Percentiles rank a stretch among this genome's conserved stretches.
Conservation (phyloP, 345 rosid genomes). For the Xanthoceras sorbifolium region DNA sequence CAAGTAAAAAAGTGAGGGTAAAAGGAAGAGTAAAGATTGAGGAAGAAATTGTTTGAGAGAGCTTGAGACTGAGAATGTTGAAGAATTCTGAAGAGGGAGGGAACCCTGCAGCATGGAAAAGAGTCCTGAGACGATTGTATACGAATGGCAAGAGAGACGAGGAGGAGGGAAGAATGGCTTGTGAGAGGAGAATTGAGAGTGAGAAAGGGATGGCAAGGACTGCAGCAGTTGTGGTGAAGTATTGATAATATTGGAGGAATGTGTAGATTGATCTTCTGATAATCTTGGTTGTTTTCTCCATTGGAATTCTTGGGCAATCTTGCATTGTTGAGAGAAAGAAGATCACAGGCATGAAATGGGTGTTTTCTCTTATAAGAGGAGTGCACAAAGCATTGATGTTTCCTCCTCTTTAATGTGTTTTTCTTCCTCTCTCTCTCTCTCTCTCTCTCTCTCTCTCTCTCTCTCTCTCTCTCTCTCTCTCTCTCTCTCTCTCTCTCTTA, state of each 20-base stretch:
- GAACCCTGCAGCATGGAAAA: conserved; percentile 70
- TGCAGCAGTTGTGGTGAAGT: conserved; percentile 58
- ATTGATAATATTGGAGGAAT: conserved; percentile 63
- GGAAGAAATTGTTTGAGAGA: conserved; percentile 74
- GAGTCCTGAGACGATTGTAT: conserved; percentile 39
- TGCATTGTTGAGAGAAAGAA: conserved; percentile 20
- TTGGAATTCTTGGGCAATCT: conserved; percentile 33
- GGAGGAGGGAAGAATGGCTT: conserved; percentile 35
- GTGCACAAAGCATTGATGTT: conserved; percentile 17
- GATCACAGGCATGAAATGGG: conserved; percentile 20
- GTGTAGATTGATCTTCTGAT: conserved; percentile 67
- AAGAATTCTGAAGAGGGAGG: conserved; percentile 57
- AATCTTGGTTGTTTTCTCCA: conserved; percentile 54
- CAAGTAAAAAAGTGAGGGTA: conserved; percentile 66
- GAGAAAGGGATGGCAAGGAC: conserved; percentile 58
- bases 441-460: neutral
- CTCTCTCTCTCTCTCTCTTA: neutral
- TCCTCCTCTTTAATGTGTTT: conserved; percentile 13
- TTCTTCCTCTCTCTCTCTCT: neutral
- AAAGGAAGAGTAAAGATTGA: conserved; percentile 67
- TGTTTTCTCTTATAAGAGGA: conserved; percentile 19
- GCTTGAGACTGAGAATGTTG: conserved; percentile 54
- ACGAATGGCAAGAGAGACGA: conserved; percentile 31
- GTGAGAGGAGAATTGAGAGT: conserved; percentile 61
- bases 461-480: neutral